Evolutionary conservation across 1,284 basidiomycete species (phyloP), one percentile per base, ranked within the genome.

Genomic region (Phellopilus nigrolimitatus): DNA sequence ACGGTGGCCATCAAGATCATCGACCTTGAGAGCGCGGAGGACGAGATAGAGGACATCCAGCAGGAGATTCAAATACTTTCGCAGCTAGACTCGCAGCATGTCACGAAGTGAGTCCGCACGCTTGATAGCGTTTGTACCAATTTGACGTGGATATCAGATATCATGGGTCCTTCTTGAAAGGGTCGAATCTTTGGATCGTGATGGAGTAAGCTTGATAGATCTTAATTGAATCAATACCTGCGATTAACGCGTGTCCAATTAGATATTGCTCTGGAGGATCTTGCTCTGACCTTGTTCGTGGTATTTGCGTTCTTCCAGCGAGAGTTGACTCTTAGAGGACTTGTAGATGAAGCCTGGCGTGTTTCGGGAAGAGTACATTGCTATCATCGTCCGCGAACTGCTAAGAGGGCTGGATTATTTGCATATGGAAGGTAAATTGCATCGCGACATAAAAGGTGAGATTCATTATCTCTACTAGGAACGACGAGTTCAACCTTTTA

Each of bases 1-100:
- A 97, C n/a, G n/a, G n/a, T n/a, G n/a, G n/a, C n/a, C n/a, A n/a
- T 97, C 75, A 97, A 98, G 81, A 95, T 98, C 60, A 98, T 99
- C 67, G 94, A 99, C 73, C 80, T 99, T 31, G 95, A 99, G 70
- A 93, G 91, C 63, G 95, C 95, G 47, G 95, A 98, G 68, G 97
- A 99, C 65, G 97, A 99, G 74, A 97, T 99, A 66, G 95, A 97
- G 68, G 95, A 99, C 70, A 98, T 99, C 54, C 95, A 99, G 63
- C 93, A 97, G 67, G 97, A 99, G 69, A 99, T 99, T 56, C 91
- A 95, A 68, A 98, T 98, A 58, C 80, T 99, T 17, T 94, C 92
- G n/a, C 95, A 98, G 67, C 71, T 99, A 58, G 95, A 98, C 69
- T 97, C 93, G 42, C 84, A 90, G 33, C 88, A 90, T 71, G 95